Evolutionary conservation across 306 rosid genomes (phyloP).

Genomic region (Dryas octopetala): DNA sequence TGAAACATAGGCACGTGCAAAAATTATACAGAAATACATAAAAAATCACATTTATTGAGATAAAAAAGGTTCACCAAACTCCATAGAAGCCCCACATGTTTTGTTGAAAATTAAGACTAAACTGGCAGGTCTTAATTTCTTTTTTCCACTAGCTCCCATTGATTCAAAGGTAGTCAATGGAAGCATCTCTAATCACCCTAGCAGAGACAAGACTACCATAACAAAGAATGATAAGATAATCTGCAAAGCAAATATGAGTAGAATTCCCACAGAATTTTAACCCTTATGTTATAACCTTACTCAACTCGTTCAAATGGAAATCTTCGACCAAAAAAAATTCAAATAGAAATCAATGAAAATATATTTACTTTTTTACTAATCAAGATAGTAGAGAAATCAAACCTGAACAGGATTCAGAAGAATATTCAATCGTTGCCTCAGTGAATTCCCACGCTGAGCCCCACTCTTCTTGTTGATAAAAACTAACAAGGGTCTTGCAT

Average conservation of each 20-base stretch:
- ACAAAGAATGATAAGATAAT: too few relatives aligned
- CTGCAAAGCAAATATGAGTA: too few relatives aligned
- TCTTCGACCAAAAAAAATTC: too few relatives aligned
- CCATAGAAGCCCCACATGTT: neutral
- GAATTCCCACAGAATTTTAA: neutral
- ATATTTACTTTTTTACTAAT: neutral
- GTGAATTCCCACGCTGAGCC: constrained; percentile 94
- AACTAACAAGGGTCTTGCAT: constrained; percentile 91
- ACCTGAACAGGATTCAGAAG: constrained; percentile 97
- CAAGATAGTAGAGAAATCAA: constrained; percentile 36
- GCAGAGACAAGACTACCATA: too few relatives aligned
- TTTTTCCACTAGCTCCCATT: neutral
- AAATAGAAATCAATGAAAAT: neutral
- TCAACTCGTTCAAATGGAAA: neutral
- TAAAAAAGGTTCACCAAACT: constrained; percentile 2
- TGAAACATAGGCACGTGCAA: constrained; percentile 24
- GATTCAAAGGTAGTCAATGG: neutral
- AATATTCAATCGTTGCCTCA: constrained; percentile 72
- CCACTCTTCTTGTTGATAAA: constrained; percentile 99
- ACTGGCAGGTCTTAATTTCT: neutral
- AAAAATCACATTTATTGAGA: neutral
- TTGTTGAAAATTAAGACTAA: neutral
- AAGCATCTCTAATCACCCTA: too few relatives aligned
- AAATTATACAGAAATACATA: neutral
- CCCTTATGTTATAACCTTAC: neutral